phyloP scores from a whole-genome alignment of 2,329 filamentous ascomycete species.

The Aspergillus calidoustus region DNA sequence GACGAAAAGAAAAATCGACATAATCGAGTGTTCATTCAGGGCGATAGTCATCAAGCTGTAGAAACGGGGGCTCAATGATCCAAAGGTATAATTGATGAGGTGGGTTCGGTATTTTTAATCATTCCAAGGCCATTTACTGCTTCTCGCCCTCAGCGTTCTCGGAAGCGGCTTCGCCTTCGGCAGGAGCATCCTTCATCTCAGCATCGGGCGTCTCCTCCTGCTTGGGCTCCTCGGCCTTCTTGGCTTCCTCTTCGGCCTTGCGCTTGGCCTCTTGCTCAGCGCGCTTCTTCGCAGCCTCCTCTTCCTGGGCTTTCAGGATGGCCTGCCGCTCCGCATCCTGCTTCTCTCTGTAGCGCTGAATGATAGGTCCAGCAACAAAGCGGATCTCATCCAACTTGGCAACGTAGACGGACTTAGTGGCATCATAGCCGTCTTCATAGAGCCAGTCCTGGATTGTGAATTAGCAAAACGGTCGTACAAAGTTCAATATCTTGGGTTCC shows the following conservation, averaged over 20 bases:
- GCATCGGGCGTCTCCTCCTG: constrained; percentile 46
- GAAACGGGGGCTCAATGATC: constrained; percentile 20
- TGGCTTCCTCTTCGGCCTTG: constrained; percentile 71
- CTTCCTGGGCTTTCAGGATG: constrained; percentile 68
- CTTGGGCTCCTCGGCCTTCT: constrained; percentile 55
- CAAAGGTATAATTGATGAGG: neutral
- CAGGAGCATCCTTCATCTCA: constrained; percentile 66
- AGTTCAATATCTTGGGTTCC: constrained; percentile 35
- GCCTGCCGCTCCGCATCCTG: constrained; percentile 83
- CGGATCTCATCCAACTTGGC: constrained; percentile 97
- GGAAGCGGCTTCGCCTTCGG: constrained; percentile 41
- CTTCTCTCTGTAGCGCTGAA: constrained; percentile 95
- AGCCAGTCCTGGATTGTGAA: constrained; percentile 80
- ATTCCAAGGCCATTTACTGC: constrained; percentile 34
- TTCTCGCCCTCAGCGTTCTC: constrained; percentile 39
- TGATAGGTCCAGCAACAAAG: constrained; percentile 84
- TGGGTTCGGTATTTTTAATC: neutral
- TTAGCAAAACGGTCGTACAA: constrained; percentile 22
- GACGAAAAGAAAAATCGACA: constrained; percentile 19
- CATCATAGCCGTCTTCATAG: constrained; percentile 95
- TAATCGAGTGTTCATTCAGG: constrained; percentile 29
- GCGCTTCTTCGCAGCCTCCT: constrained; percentile 64
- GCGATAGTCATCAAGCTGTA: constrained; percentile 29
- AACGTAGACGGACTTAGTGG: constrained; percentile 89
- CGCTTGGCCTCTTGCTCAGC: constrained; percentile 74